Conservation (phyloP, 164 flowering plant genomes). For the Kalanchoe fedtschenkoi region DNA sequence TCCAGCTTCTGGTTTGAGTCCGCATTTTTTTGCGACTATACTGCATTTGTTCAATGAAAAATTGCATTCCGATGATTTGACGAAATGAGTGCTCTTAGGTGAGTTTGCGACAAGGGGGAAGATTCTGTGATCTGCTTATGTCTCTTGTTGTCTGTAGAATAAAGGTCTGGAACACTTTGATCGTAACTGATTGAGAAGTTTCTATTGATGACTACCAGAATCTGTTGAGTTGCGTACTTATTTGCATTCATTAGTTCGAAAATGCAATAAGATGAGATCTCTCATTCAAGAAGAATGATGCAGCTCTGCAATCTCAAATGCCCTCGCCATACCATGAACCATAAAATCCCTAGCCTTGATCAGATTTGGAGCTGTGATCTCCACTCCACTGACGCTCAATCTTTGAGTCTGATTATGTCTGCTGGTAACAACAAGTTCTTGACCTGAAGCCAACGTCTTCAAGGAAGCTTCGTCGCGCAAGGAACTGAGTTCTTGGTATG, state of each 20-base stretch:
- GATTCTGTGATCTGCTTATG: too few species aligned
- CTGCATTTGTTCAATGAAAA: too few species aligned
- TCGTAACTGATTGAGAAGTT: background rate
- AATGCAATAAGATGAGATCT: background rate
- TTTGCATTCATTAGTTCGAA: background rate
- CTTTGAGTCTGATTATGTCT: background rate
- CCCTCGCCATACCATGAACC: conserved; percentile 50
- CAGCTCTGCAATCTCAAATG: conserved; percentile 23
- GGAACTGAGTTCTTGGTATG: conserved; percentile 24
- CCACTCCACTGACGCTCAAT: conserved; percentile 30
- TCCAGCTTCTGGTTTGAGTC: too few species aligned
- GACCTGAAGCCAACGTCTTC: conserved; percentile 25
- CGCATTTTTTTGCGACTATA: too few species aligned
- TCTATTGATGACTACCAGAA: background rate
- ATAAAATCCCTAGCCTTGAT: conserved; percentile 25
- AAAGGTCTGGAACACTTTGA: too few species aligned
- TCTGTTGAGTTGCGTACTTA: too few species aligned
- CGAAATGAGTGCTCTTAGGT: too few species aligned
- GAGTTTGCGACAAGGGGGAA: too few species aligned
- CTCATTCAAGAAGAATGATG: conserved; percentile 9
- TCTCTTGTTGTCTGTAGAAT: too few species aligned
- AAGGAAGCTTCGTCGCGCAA: conserved; percentile 20
- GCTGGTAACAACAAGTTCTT: conserved; percentile 19
- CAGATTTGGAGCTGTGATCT: conserved; percentile 31
- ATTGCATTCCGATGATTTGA: too few species aligned